Base-by-base conservation (phyloP, 2,329 filamentous ascomycete species). In the Biscogniauxia sp. region DNA sequence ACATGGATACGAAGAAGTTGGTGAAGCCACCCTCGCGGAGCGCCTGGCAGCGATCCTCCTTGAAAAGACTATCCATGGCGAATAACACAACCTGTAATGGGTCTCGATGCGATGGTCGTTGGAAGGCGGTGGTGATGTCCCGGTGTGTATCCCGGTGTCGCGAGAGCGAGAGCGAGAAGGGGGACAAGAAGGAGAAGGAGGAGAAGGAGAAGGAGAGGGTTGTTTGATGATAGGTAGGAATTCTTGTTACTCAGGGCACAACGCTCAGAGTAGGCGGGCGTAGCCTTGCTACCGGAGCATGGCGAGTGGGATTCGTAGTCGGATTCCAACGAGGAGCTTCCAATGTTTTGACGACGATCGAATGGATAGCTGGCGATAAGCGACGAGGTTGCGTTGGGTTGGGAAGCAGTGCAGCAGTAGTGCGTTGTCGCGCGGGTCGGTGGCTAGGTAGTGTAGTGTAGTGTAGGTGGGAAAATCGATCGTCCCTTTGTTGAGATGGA, bases 1-100 rank as follows among this genome's bases (percentile, higher is more conserved):
- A 86, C 84, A 85, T 82, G 45, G 84, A 86, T 52, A 85, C 74
- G 62, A 81, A 78, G 64, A 86, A 77, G 69, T 84, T 84, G 60
- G 83, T 75, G 68, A 84, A 81, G 59, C 80, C 80, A 17, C 83
- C 81, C 63, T 80, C 74, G 62, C 80, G 79, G 61, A 86, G 79
- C 64, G 76, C 76, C 65, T 84, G 80, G 73, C 84, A 86, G 61
- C 77, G 77, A 61, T 76, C 73, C 56, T 72, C 68, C 55, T 70
- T 62, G 56, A 71, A 61, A 28, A 72, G 62, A 26, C 62, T 58
- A 59, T 75, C 73, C 76, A 78, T 79, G 51, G 28, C 20, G 55
- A 41, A 56, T 5, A 55, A 3, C 19, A 15, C 3, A n/a, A 3
- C 5, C 5, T 23, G 23, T 2, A 2, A 51, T 19, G 20, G 49